Evolutionary conservation across 2,329 filamentous ascomycete genomes (phyloP).

Genomic region (Alternaria triticina): DNA sequence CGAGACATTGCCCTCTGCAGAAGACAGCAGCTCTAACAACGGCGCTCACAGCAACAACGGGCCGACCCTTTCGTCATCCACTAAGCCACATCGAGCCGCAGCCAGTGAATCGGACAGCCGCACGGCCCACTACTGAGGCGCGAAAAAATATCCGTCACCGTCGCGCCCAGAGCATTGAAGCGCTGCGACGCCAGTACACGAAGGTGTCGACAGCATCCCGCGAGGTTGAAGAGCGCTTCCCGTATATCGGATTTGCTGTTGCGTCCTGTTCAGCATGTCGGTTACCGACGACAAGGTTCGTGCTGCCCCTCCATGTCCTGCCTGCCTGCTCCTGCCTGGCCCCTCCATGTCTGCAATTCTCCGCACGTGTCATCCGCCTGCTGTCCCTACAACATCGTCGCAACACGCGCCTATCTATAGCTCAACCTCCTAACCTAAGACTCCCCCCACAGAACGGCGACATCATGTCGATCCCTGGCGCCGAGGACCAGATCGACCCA

Average conservation of each 20-base stretch:
- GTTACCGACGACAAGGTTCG: constrained; percentile 49
- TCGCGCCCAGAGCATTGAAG: constrained; percentile 18
- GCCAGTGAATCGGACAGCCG: constrained; percentile 30
- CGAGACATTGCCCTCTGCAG: constrained; percentile 7
- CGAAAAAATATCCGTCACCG: constrained; percentile 31
- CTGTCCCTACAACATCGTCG: neutral
- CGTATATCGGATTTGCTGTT: constrained; percentile 11
- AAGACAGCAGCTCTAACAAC: constrained; percentile 12
- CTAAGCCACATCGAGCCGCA: constrained; percentile 29
- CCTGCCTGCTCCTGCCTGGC: constrained; percentile 15
- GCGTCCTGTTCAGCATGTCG: constrained; percentile 37
- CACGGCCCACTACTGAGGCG: constrained; percentile 22
- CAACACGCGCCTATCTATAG: constrained; percentile 1
- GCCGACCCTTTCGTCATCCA: constrained; percentile 45
- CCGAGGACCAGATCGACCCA: constrained; percentile 78
- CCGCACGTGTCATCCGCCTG: constrained; percentile 5
- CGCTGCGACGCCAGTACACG: constrained; percentile 29
- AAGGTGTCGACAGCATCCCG: constrained; percentile 28
- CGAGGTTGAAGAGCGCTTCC: constrained; percentile 15
- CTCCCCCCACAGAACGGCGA: constrained; percentile 31
- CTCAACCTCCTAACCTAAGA: constrained; percentile 5
- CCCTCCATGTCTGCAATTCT: constrained; percentile 18
- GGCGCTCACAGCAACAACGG: constrained; percentile 33
- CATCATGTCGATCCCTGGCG: constrained; percentile 61
- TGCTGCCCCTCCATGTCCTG: constrained; percentile 38